Base-by-base conservation (phyloP, 2,329 filamentous ascomycete genomes). In the Aureobasidium leucospermi region DNA sequence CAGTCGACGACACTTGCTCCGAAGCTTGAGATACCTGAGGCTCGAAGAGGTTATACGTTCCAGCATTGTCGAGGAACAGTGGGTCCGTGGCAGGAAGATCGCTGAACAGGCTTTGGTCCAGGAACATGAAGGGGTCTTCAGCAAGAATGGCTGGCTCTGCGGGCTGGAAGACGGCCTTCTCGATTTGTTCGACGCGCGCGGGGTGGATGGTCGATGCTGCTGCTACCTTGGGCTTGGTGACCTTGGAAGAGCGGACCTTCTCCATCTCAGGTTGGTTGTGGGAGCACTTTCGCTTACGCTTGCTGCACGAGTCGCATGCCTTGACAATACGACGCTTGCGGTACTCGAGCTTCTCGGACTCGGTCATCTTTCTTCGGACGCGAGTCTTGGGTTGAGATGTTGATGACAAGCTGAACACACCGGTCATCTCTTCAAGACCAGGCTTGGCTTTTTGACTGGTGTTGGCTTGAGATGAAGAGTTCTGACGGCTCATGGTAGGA, bases 321-420 rank as follows among this genome's bases (percentile, higher is more conserved):
- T 71, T 71, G 11, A 70, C 70, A 16, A 71, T 70, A 39, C 71
- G 63, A 32, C 70, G 69, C 60, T 72, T 71, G 31, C 70, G 69
- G 64, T 73, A 73, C 64, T 73, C 71, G 49, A 66, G 63, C 65
- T 72, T 72, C 61, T 73, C 71, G 3, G 69, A 67, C 45, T 71
- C 70, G 53, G 71, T 73, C 71, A 73, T 73, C 64, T 72, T 73
- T 23, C 71, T 64, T 34, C 71, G 61, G 29, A 69, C 61, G 47
- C 67, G 65, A 59, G 71, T 70, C 63, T 70, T 71, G 9, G 69
- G 69, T 62, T 71, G 71, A 8, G 66, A 61, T 29, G 61, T 62
- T 13, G 68, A 64, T 23, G 69, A 69, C 6, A 73, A 60, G 61
- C 70, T 73, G 67, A 73, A 73, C 52, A 73, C 70, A 23, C 67